Evolutionary conservation across 2,329 filamentous ascomycete genomes (phyloP), one percentile per base, ranked within the genome.

Genomic region (Cryphonectria japonica): DNA sequence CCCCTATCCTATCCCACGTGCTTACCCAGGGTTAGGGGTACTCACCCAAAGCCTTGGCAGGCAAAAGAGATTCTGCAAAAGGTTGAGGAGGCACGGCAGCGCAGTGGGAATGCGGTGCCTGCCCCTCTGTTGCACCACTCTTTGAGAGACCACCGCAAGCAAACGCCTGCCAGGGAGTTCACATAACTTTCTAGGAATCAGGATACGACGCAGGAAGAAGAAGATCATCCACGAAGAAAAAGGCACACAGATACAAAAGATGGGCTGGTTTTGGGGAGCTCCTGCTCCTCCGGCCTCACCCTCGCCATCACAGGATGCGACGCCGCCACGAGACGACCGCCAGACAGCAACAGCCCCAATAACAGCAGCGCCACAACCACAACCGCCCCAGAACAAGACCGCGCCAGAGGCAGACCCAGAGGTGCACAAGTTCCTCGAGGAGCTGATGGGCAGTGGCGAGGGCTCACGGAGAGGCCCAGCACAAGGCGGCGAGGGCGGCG

Each of bases 251-350:
- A 16, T 5, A 16, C 61, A n/a, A 11, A 26, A 43, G 57, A 91
- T 91, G 89, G 88, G 88, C 74, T 91, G 89, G 89, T 82, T 89
- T 73, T 91, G 88, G 87, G 82, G 85, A 71, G 82, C 81, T 7
- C 74, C 80, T n/a, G 76, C 80, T 22, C 73, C 81, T 22, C 72
- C 82, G 22, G 78, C 79, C 74, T 73, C 73, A 46, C 43, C 78
- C 74, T 72, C 74, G 77, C 61, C 68, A 66, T 77, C 60, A 66
- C 70, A 71, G 59, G 68, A 67, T 26, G 60, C 66, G 52, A 39
- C 70, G 43, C 54, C 60, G 22, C 41, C 26, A 41, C 37, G 37
- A 64, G 37, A 29, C 41, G 54, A 54, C 73, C 50, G 69, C 75
- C 52, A 67, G 76, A 62, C 57, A 68, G 76, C 62, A 61, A 13